Evolutionary conservation across 2,329 filamentous ascomycete species (phyloP).

Genomic region (Cladophialophora carrionii): DNA sequence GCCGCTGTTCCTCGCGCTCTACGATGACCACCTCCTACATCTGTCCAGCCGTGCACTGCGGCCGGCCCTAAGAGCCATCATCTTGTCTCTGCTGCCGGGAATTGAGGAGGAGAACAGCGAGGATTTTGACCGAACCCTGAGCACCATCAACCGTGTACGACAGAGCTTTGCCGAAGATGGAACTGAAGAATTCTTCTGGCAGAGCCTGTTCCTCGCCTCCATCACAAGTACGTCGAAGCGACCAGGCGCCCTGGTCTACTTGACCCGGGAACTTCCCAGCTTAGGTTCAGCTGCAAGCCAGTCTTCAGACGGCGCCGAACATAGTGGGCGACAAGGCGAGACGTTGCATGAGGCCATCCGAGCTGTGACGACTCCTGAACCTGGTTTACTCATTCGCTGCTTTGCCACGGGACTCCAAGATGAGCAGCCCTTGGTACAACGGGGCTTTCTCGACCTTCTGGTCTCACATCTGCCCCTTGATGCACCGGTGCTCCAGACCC

Average conservation of each 20-base stretch:
- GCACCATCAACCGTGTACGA: conserved; percentile 77
- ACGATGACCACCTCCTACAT: conserved; percentile 77
- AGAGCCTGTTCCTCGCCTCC: conserved; percentile 90
- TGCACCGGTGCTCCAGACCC: conserved; percentile 75
- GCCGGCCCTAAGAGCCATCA: conserved; percentile 85
- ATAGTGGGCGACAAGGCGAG: conserved; percentile 44
- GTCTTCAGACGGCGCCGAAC: conserved; percentile 35
- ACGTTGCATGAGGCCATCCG: conserved; percentile 59
- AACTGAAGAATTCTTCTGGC: conserved; percentile 92
- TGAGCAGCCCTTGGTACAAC: conserved; percentile 85
- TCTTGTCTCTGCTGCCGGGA: conserved; percentile 85
- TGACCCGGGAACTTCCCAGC: conserved; percentile 76
- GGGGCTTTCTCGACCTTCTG: conserved; percentile 89
- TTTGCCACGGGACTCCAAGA: conserved; percentile 89
- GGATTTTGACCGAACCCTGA: conserved; percentile 87
- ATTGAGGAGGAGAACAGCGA: conserved; percentile 96
- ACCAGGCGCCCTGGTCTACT: conserved; percentile 83
- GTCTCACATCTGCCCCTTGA: conserved; percentile 87
- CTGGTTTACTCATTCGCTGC: conserved; percentile 83
- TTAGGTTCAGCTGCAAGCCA: conserved; percentile 54
- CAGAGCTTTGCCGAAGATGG: conserved; percentile 63
- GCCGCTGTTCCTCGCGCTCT: conserved; percentile 78
- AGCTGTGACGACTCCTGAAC: conserved; percentile 84
- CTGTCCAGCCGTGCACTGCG: conserved; percentile 72
- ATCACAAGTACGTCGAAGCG: conserved; percentile 87